phyloP scores from a whole-genome alignment of 73 alveolate species.

The Tetrahymena thermophila region DNA sequence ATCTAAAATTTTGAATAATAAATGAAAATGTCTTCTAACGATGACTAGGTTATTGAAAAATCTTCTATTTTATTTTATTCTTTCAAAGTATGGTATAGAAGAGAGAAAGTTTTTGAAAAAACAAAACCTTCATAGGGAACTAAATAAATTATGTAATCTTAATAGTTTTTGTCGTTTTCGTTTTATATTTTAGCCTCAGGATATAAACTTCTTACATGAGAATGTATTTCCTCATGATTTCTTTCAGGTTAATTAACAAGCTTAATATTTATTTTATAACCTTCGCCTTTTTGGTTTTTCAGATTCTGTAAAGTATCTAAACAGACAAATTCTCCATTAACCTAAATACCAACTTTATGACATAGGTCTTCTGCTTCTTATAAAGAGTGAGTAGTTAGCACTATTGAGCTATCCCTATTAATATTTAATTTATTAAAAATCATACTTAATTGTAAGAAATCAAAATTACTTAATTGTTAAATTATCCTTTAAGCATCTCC shows the following conservation, averaged over 20 bases:
- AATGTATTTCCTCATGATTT: constrained; percentile 15
- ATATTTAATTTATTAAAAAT: background rate
- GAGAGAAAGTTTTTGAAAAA: background rate
- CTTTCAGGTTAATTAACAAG: constrained; percentile 33
- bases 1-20: background rate
- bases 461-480: background rate
- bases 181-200: background rate
- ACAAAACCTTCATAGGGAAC: background rate
- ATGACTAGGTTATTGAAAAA: background rate
- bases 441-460: background rate
- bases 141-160: background rate
- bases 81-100: background rate
- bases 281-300: constrained; percentile 85
- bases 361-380: constrained; percentile 93
- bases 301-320: constrained; percentile 72
- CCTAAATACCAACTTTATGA: constrained; percentile 76
- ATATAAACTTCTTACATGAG: background rate
- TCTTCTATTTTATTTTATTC: background rate
- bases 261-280: constrained; percentile 67
- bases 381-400: constrained; percentile 90
- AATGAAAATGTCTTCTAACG: background rate
- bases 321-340: constrained; percentile 76
- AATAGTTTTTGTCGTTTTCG: background rate
- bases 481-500: constrained; percentile 43
- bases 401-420: constrained; percentile 53